Base-by-base conservation (phyloP, 352 stramenopile species). In the Plasmopara muralis region DNA sequence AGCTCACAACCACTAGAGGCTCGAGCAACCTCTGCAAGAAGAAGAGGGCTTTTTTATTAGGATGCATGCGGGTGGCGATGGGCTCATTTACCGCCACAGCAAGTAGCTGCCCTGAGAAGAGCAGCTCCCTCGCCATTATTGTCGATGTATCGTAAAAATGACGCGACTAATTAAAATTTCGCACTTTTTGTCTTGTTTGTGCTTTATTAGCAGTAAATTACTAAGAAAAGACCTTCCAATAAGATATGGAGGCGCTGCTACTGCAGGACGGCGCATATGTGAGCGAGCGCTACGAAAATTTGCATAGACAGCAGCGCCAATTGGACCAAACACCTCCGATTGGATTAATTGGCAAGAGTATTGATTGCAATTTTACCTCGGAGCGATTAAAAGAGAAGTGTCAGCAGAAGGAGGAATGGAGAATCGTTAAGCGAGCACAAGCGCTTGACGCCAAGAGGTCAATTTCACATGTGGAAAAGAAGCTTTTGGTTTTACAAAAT, bases 11-110 rank as follows among this genome's bases (percentile, higher is more conserved):
- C 25, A 80, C 57, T 44, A 93, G 53, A 18, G 82, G 67, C 15
- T 86, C 82, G 0, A 72, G 70, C 39, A 90, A 65, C 10, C 71
- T 71, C 64, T 90, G 77, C 10, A 92, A 64, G 53, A 90, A 90
- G 6, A 64, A 74, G 10, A 90, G 78, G 14, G 82, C 70, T 9
- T 85, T 72, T 45, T 81, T 72, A 49, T 92, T 60, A 42, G 90
- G 78, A 60, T 90, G 75, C 46, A 90, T 70, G 37, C 75, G 60
- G 13, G 42, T 42, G 5, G 29, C 63, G n/a, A 47, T 57, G 12
- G 65, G 66, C 12, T 64, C 64, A 13, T 68, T 54, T 9, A 59
- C 50, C 43, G 66, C 70, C 50, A 87, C 57, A 42, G 64, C 77
- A 60, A 92, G 68, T 41, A 92, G 52, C 3, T 64, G 69, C 9